A percentile compares a stretch with the other conserved stretches of the same genome.
phyloP scores from a whole-genome alignment of 2,329 filamentous ascomycete genomes.

The Penicillium sp. region DNA sequence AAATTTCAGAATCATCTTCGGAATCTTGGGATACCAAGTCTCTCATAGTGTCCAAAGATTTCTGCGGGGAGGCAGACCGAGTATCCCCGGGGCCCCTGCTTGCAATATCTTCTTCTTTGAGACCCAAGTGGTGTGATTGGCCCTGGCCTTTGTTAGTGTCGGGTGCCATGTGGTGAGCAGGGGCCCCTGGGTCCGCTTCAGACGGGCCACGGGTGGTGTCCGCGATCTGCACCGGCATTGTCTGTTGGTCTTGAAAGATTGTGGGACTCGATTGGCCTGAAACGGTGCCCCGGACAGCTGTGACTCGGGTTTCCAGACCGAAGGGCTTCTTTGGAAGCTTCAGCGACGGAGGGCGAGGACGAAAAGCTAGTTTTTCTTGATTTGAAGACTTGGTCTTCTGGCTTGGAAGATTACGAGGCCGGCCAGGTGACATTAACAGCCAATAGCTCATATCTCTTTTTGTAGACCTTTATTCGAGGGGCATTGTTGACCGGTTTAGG shows the following conservation, averaged over 20 bases:
- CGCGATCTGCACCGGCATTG: neutral
- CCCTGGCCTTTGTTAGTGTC: neutral
- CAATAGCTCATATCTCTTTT: conserved; percentile 6
- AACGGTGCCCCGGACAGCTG: conserved; percentile 3
- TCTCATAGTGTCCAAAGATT: conserved; percentile 10
- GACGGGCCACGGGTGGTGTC: neutral
- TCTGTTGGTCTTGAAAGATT: neutral
- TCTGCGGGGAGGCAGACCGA: conserved; percentile 10
- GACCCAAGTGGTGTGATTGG: neutral
- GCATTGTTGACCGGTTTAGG: neutral
- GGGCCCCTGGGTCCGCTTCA: neutral
- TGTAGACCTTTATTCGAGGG: neutral
- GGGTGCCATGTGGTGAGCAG: neutral
- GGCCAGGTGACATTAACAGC: neutral
- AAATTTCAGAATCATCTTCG: conserved; percentile 22
- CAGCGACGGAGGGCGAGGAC: conserved; percentile 9
- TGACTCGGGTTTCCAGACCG: neutral
- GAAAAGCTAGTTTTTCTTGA: conserved; percentile 1
- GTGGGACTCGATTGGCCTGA: neutral
- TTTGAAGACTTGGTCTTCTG: neutral
- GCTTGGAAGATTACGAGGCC: neutral
- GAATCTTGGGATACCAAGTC: conserved; percentile 14
- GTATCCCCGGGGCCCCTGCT: neutral
- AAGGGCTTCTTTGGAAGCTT: neutral
- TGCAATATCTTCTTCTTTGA: conserved; percentile 1